These are phyloP conservation scores for Spergularia bocconei DNA, from an alignment of 148 eudicot genomes.

Conservation along the genomic window DNA sequence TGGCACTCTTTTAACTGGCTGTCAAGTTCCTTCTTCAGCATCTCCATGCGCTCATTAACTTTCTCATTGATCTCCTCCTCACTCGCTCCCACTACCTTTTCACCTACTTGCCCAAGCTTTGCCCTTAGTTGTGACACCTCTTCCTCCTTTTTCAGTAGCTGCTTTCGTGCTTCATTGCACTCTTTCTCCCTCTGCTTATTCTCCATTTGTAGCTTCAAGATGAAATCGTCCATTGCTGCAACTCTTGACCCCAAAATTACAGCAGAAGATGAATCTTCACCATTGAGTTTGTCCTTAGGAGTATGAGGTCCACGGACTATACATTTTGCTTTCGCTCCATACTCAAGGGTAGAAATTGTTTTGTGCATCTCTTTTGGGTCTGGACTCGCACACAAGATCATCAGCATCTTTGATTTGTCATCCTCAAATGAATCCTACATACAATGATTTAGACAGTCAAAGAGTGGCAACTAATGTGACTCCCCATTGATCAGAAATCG, in stretches of 20 bases:
- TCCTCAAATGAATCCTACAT: slow-evolving; percentile 93
- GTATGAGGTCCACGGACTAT: slow-evolving; percentile 88
- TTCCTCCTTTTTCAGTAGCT: slow-evolving; percentile 71
- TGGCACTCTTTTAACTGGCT: slow-evolving; percentile 67
- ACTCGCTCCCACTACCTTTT: slow-evolving; percentile 40
- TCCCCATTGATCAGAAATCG: too few relatives aligned
- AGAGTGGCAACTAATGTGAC: neutral
- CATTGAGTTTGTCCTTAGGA: slow-evolving; percentile 47
- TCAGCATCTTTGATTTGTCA: slow-evolving; percentile 86
- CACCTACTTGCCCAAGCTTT: slow-evolving; percentile 55
- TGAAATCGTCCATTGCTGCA: slow-evolving; percentile 89
- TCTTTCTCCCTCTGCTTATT: slow-evolving; percentile 79
- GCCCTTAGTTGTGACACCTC: slow-evolving; percentile 64
- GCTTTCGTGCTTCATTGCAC: slow-evolving; percentile 68
- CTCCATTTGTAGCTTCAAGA: slow-evolving; percentile 76
- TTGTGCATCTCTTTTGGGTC: slow-evolving; percentile 95
- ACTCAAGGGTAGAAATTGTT: slow-evolving; percentile 84
- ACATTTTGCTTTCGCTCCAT: slow-evolving; percentile 98
- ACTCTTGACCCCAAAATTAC: slow-evolving; percentile 74
- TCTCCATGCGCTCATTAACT: slow-evolving; percentile 59
- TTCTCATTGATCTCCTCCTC: slow-evolving; percentile 77
- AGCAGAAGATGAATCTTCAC: slow-evolving; percentile 71
- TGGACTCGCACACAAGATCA: slow-evolving; percentile 94
- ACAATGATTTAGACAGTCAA: neutral
- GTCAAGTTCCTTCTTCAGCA: slow-evolving; percentile 60